phyloP scores from a whole-genome alignment of 345 rosid species.

The Triadica sebifera region DNA sequence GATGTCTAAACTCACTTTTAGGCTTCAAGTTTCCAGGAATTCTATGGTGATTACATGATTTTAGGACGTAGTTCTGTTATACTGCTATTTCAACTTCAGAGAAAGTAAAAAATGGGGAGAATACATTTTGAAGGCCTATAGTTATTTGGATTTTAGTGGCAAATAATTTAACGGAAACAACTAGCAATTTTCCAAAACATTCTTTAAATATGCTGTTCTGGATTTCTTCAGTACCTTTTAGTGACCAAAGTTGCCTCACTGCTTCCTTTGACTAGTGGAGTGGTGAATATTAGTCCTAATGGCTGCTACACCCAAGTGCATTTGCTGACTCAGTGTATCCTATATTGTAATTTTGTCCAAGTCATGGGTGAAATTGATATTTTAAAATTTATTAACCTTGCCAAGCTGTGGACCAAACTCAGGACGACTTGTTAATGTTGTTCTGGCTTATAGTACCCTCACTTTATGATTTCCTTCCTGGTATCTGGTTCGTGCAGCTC shows the following conservation, averaged over 20 bases:
- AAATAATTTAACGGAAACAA: background rate
- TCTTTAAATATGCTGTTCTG: background rate
- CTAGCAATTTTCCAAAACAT: background rate
- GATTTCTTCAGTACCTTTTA: background rate
- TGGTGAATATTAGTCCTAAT: background rate
- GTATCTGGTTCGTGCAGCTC: slow-evolving; percentile 47
- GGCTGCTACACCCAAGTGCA: background rate
- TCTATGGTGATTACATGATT: background rate
- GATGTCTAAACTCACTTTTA: background rate
- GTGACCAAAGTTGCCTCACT: slow-evolving; percentile 7
- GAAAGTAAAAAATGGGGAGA: background rate
- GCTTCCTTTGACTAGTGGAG: slow-evolving; percentile 13
- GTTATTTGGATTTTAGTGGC: background rate
- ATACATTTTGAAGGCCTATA: background rate
- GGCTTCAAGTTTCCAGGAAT: background rate
- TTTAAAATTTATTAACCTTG: background rate
- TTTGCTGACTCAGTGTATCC: background rate
- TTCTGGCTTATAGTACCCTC: background rate
- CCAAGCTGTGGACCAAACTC: background rate
- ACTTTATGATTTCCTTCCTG: background rate
- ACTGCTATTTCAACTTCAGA: background rate
- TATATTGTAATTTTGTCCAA: background rate
- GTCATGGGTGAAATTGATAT: background rate
- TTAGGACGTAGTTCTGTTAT: background rate
- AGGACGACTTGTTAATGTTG: background rate